Base-by-base conservation (phyloP, 1,284 basidiomycete genomes). In the Cryptococcus deneoformans region DNA sequence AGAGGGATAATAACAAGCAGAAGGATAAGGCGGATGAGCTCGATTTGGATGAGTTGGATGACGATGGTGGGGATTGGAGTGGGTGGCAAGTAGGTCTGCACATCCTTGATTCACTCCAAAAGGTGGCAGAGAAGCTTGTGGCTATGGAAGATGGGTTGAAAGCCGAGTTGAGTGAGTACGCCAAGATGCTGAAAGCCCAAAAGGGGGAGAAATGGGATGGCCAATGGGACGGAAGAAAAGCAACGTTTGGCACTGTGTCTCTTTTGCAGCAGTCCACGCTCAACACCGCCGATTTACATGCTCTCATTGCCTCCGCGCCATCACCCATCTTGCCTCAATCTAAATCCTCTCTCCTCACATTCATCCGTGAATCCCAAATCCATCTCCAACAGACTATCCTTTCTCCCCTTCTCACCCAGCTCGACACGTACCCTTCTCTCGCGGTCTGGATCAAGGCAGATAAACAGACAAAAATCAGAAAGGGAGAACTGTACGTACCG, bases 21-120 rank as follows among this genome's bases (percentile, higher is more conserved):
- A 49, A 39, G 11, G 59, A 52, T 14, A 52, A 56, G 16, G 49
- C 46, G 47, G 70, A 71, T 56, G 69, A 73, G 48, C 62, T 73
- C 16, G 69, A 75, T 53, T 68, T 73, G 53, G 70, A 72, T 12
- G 70, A 72, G 56, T 56, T 75, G 60, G 92, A 96, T 75, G 95
- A 95, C 68, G 87, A 87, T 2, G 79, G 85, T 3, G 86, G 90
- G 56, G 92, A 97, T 73, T 93, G 91, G 89, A 81, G 84, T 2
- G 82, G 85, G 34, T 92, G 96, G 61, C 92, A 95, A 72, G 77
- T 84, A 8, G 85, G 86, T 1, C 76, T 96, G n/a, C 88, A 91
- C 68, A 80, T 94, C 20, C 83, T 97, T 38, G 86, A 88, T 34
- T 84, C 88, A 16, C 87, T 87, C 39, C 83, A 87, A 1, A 82